Evolutionary conservation across 2,329 filamentous ascomycete species (phyloP), one percentile per base, ranked within the genome.

Genomic region (Alternaria incomplexa): DNA sequence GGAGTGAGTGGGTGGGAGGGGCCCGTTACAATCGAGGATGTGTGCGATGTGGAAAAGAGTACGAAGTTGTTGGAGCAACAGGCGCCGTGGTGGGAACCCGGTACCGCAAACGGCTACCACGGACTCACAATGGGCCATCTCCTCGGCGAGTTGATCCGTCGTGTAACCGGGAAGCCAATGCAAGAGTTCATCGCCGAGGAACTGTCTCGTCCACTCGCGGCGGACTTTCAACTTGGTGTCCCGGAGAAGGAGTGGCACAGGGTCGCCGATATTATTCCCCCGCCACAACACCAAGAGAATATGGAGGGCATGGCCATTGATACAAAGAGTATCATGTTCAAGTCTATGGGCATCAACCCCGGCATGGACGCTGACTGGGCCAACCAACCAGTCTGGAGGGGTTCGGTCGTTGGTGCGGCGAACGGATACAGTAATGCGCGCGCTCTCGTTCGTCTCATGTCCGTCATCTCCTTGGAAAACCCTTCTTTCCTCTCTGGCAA

Each of bases 131-230:
- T 69, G 60, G 66, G 68, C 25, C 62, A 66, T 23, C 66, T 72
- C 5, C n/a, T 71, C 15, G 54, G 46, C 43, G 65, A 46, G 7
- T 58, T 72, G 13, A 32, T 64, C 9, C 52, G 43, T 3, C 63
- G 65, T 25, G 57, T 68, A 1, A 65, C 64, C 1, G 56, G 61
- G 1, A 58, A 65, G 10, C 17, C 63, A 0, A 23, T 72, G 6
- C 11, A 43, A 2, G 43, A 66, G 5, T 69, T 69, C 22, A 58
- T 71, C 4, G 5, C 23, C 6, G 83, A 93, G 97, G 72, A 97
- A 82, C 70, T 89, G 87, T 79, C 88, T 90, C 25, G 89, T 84
- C 79, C 90, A 90, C 32, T 75, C 68, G 61, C 56, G 73, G 68
- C 73, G 3, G 69, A 69, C 40, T 69, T 67, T 45, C 57, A 62